phyloP scores from a whole-genome alignment of 2,329 filamentous ascomycete genomes.

The Xylariaceae sp. region DNA sequence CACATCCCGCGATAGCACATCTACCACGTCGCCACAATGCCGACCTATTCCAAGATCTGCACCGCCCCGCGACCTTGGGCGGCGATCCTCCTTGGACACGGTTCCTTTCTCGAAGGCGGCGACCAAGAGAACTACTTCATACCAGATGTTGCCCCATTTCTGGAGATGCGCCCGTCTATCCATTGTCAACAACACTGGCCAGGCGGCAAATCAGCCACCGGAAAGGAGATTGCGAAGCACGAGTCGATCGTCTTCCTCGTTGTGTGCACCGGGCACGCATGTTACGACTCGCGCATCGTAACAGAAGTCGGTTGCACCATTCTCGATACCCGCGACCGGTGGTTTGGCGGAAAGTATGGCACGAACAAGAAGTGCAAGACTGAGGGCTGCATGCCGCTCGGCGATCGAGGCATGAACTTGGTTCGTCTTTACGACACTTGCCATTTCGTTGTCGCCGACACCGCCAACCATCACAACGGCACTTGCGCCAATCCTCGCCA shows the following conservation, averaged over 20 bases:
- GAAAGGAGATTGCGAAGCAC: background rate
- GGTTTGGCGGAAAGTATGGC: background rate
- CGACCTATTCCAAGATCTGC: background rate
- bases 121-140: conserved; percentile 2
- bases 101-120: conserved; percentile 5
- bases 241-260: conserved; percentile 15
- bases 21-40: background rate
- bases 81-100: conserved; percentile 12
- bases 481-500: conserved; percentile 8
- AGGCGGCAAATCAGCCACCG: background rate
- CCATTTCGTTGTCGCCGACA: conserved; percentile 17
- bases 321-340: conserved; percentile 10
- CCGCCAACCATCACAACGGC: conserved; percentile 13
- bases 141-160: conserved; percentile 3
- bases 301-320: conserved; percentile 18
- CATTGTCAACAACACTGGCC: conserved; percentile 14
- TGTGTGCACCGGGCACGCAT: conserved; percentile 9
- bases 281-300: conserved; percentile 1
- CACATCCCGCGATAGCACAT: too few species aligned
- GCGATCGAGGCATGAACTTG: conserved; percentile 14
- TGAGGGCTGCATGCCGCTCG: conserved; percentile 7
- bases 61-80: background rate
- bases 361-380: background rate
- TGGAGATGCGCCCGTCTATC: conserved; percentile 8
- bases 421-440: background rate